Base-by-base conservation (phyloP, 2,329 filamentous ascomycete species). In the Xylariales sp. region DNA sequence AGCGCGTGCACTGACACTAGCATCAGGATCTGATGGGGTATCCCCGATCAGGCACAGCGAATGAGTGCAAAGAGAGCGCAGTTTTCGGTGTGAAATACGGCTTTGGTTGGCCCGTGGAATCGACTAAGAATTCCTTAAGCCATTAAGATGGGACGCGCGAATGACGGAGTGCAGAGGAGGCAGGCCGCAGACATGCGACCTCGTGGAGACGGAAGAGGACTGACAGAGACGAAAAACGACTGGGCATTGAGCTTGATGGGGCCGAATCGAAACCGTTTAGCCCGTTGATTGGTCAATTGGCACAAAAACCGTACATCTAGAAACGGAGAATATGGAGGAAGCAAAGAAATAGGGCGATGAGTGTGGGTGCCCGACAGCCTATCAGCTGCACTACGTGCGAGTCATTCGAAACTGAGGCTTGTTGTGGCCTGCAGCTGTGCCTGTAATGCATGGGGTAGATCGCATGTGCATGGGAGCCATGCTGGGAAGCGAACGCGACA, bases 291-390 rank as follows among this genome's bases (percentile, higher is more conserved):
- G 69, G 69, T 16, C 69, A 69, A 71, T 69, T 65, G 57, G 23
- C 32, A n/a, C 8, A 48, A 57, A 54, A 69, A 69, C 63, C 53
- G 61, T 64, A 64, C 56, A 45, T 53, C 18, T 9, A 50, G 30
- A 70, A 69, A 66, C 68, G 71, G 69, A 69, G 49, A 62, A 58
- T 55, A 68, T 48, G 66, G 66, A 41, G 43, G 45, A 14, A 61
- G 53, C 48, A 54, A 64, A 55, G 55, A 75, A 76, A 69, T 65
- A 74, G 71, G 75, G 75, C 75, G 74, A 75, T 59, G 65, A 63
- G 64, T 61, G 56, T 62, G 67, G 68, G 53, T 46, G 69, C 72
- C 66, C 72, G 71, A 74, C 62, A 74, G 70, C 79, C 82, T 82
- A 79, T 79, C 77, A 74, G 77, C 68, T 68, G 57, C 57, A 32